Base-by-base conservation (phyloP, 768 basidiomycete species). In the Collybiopsis confluens region DNA sequence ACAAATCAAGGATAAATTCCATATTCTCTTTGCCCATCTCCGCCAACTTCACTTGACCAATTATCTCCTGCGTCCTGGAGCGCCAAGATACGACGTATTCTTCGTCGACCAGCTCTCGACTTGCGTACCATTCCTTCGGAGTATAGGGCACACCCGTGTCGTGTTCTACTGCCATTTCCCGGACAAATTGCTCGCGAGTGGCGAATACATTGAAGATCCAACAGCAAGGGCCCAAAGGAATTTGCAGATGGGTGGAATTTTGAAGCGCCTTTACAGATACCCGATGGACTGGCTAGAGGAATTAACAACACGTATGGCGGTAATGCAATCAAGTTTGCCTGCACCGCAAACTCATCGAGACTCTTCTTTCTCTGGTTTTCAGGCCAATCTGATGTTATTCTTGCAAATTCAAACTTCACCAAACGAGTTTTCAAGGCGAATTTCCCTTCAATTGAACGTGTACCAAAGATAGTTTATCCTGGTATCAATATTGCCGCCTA, bases 131-230 rank as follows among this genome's bases (percentile, higher is more conserved):
- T 74, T 97, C 54, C 75, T 99, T 0, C 80, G 90, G 2, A 62
- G 72, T 55, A 62, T 90, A 13, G 80, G 76, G 2, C 74, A 75
- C 20, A 90, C 82, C n/a, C 83, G 92, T 2, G 90, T 96, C 27
- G 86, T 98, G 18, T 98, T 98, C 69, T 98, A 99, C 66, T 96
- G 93, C 60, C 97, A 98, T 66, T 98, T 99, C 60, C 97, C 96
- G 0, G 96, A 99, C 71, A 96, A 96, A 68, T 75, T 98, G 1
- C 79, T 98, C 24, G 83, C 88, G 5, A 80, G 82, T 57, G 89
- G 89, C 0, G 81, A 77, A 36, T 82, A 69, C 3, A 67, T 79
- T 62, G 76, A 83, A 0, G 82, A 87, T 45, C 52, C 52, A 13
- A 18, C 49, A 85, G 81, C 11, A 68, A 72, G 51, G 61, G 68